Base-by-base conservation (phyloP, 192 early-diverging fungal species). In the Phlyctochytrium arcticum region DNA sequence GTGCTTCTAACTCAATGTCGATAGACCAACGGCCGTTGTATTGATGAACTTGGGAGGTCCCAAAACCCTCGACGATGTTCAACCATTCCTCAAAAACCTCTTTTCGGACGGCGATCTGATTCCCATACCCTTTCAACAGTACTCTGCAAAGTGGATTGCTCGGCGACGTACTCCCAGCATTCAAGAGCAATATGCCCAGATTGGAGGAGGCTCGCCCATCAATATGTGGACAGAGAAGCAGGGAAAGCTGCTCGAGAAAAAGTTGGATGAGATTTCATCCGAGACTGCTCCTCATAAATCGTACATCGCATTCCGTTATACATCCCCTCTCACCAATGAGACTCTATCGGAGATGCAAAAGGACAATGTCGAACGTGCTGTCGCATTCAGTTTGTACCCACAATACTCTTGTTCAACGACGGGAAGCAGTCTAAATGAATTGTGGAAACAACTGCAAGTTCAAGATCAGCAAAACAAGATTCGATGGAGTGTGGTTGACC, bases 331-430 rank as follows among this genome's bases (percentile, higher is more conserved):
- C 53, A 93, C 91, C 3, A 72, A 77, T 5, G 77, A 82, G 39
- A 85, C 95, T 5, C 49, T 98, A n/a, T 53, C 77, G 23, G 70
- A 80, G 46, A 94, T 98, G 87, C 81, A 91, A 34, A 54, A 70
- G 23, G 93, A 96, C 72, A 89, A 90, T 5, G 85, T 96, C 2
- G 74, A 83, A 50, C 85, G 89, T 15, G 95, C 90, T 4, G 80
- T 98, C 26, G 95, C 92, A 12, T 92, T 98, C 50, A 88, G 89
- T 3, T 88, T 96, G 72, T 98, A 98, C 69, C 95, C 94, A 46
- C 95, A 98, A 77, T 96, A 92, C 75, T 93, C 91, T n/a, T 93
- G 93, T 65, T 92, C 92, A 9, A 96, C 93, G 19, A 96, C 93
- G 0, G 95, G 95, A 36, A 88, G 86, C 67, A 92, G 89, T 60